Percentiles rank a stretch among this genome's conserved stretches.
Conservation (phyloP, 176 grass and related monocot species). For the Oryza brachyantha region DNA sequence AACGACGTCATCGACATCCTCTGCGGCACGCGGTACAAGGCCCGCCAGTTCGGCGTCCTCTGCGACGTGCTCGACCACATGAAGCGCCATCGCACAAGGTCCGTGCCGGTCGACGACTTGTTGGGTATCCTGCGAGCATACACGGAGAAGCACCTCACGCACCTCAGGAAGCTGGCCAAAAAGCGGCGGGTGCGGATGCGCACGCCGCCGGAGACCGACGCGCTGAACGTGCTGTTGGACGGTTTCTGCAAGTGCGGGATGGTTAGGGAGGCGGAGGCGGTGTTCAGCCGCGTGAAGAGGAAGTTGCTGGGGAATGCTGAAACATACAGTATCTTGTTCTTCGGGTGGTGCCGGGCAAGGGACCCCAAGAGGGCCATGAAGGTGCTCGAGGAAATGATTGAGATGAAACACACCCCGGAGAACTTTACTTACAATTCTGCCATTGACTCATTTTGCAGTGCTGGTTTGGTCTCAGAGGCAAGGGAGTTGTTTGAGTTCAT, state of each 20-base stretch:
- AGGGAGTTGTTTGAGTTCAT: conserved; percentile 92
- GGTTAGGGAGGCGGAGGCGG: conserved; percentile 63
- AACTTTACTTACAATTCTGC: conserved; percentile 89
- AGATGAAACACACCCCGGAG: conserved; percentile 60
- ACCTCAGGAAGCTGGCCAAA: conserved; percentile 75
- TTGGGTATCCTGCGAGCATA: conserved; percentile 61
- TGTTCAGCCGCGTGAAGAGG: conserved; percentile 67
- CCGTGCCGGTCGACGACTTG: conserved; percentile 52
- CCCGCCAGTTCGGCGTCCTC: conserved; percentile 69
- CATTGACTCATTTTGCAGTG: conserved; percentile 78
- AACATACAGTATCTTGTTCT: conserved; percentile 74
- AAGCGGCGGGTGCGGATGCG: conserved; percentile 67
- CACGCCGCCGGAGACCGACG: conserved; percentile 60
- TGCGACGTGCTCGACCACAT: conserved; percentile 86
- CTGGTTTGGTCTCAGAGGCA: conserved; percentile 70
- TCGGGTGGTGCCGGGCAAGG: conserved; percentile 75
- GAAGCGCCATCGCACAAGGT: conserved; percentile 59
- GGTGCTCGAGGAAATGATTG: conserved; percentile 88
- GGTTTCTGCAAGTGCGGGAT: conserved; percentile 79
- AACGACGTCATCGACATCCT: conserved; percentile 85
- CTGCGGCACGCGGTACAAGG: conserved; percentile 87
- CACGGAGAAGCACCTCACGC: conserved; percentile 66
- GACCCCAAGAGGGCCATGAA: conserved; percentile 82
- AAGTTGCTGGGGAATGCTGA: conserved; percentile 61
- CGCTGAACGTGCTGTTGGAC: conserved; percentile 83